Conservation (phyloP, 2,329 filamentous ascomycete genomes). For the Mollisia scopiformis region DNA sequence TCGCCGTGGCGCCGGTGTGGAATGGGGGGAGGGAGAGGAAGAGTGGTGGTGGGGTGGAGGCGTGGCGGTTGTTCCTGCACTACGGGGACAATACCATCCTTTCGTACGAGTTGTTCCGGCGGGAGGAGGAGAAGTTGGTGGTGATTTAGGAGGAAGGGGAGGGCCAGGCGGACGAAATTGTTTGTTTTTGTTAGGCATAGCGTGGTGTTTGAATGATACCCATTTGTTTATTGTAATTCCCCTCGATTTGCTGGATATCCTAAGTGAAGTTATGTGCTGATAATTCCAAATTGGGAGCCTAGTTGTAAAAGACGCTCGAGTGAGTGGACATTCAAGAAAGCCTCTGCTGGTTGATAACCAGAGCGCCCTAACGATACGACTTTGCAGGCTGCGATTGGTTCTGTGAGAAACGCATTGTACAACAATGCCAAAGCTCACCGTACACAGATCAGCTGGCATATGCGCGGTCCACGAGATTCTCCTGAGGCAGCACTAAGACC, state of each 20-base stretch:
- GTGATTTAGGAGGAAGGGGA: not conserved
- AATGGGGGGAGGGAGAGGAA: conserved; percentile 17
- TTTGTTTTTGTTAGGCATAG: not conserved
- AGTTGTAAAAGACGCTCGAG: too few species aligned
- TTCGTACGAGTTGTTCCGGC: conserved; percentile 66
- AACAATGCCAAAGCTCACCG: too few species aligned
- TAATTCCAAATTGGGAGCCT: too few species aligned
- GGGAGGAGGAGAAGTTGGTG: conserved; percentile 33
- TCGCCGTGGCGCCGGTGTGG: conserved; percentile 66
- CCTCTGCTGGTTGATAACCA: too few species aligned
- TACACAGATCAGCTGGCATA: too few species aligned
- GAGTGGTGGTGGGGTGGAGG: conserved; percentile 27
- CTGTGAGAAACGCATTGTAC: too few species aligned
- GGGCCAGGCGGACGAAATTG: not conserved
- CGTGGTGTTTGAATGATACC: not conserved
- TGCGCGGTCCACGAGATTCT: too few species aligned
- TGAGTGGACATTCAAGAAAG: too few species aligned
- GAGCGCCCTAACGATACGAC: too few species aligned
- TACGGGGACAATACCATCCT: conserved; percentile 72
- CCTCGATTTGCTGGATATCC: not conserved
- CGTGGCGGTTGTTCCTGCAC: conserved; percentile 71
- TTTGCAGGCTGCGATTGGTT: too few species aligned
- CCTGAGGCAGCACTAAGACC: too few species aligned
- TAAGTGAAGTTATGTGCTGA: too few species aligned
- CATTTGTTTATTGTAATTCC: not conserved